Conservation (phyloP, 2,329 filamentous ascomycete species). For the Incumbomyces lentus region DNA sequence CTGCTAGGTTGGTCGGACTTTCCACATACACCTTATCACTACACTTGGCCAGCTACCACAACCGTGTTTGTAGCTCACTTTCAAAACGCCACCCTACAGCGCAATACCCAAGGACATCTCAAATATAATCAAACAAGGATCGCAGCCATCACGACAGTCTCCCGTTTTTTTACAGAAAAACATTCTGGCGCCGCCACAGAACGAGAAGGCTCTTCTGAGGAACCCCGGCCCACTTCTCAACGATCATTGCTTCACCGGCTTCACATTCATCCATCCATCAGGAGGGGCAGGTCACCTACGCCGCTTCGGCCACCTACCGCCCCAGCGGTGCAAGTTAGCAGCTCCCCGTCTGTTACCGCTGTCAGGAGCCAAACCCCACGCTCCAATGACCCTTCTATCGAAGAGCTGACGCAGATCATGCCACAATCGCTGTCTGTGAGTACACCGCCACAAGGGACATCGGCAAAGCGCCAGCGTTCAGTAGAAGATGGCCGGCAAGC, state of each 20-base stretch:
- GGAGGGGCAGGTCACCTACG: conserved; percentile 14
- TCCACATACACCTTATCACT: too few species aligned
- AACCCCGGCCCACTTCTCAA: conserved; percentile 10
- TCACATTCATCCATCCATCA: conserved; percentile 16
- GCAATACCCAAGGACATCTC: too few species aligned
- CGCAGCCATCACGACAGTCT: conserved; percentile 17
- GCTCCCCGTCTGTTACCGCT: conserved; percentile 6
- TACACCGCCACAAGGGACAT: conserved; percentile 10
- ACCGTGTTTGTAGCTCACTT: too few species aligned
- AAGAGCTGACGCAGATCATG: conserved; percentile 19
- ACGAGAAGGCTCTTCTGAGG: conserved; percentile 12
- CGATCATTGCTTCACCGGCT: conserved; percentile 19
- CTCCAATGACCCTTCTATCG: conserved; percentile 17
- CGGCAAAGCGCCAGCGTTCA: conserved; percentile 19
- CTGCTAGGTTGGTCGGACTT: too few species aligned
- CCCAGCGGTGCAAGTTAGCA: neutral
- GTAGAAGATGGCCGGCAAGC: conserved; percentile 9
- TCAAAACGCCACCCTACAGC: too few species aligned
- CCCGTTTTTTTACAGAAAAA: conserved; percentile 19
- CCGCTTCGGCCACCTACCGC: conserved; percentile 7
- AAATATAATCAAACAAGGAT: too few species aligned
- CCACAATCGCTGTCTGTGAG: conserved; percentile 15
- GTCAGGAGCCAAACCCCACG: conserved; percentile 12
- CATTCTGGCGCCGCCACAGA: conserved; percentile 16
- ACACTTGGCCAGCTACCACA: too few species aligned